phyloP scores from a whole-genome alignment of 192 early-diverging fungal genomes.

The Coemansia sp. region DNA sequence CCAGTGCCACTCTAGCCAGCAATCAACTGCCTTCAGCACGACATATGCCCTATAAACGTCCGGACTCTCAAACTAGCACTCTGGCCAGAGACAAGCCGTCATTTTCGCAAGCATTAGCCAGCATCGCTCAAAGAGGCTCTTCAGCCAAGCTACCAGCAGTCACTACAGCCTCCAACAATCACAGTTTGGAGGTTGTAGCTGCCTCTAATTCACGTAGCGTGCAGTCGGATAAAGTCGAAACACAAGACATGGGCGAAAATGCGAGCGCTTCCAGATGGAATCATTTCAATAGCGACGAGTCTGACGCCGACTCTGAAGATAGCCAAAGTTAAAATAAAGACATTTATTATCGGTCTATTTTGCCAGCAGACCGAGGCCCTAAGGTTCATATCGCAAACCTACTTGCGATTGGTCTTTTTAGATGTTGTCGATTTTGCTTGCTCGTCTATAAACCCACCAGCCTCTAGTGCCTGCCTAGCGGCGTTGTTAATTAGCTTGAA shows the following conservation, averaged over 20 bases:
- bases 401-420: conserved; percentile 21
- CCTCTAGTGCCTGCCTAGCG: conserved; percentile 71
- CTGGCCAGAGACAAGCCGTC: neutral
- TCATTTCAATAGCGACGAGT: conserved; percentile 12
- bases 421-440: conserved; percentile 15
- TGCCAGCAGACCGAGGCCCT: neutral
- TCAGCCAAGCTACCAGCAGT: neutral
- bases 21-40: neutral
- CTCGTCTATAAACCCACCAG: conserved; percentile 62
- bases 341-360: neutral
- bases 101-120: conserved; percentile 23
- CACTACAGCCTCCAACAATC: neutral
- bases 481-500: conserved; percentile 94
- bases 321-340: neutral
- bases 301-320: conserved; percentile 7
- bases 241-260: neutral
- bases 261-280: conserved; percentile 16
- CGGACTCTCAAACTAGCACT: neutral
- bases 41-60: conserved; percentile 8
- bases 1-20: neutral
- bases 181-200: neutral
- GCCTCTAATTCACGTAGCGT: neutral
- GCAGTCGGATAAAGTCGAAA: neutral
- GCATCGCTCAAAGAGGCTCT: neutral
- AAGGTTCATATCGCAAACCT: neutral